phyloP scores from a whole-genome alignment of 208 protist species.

The Zelonia costaricensis region DNA sequence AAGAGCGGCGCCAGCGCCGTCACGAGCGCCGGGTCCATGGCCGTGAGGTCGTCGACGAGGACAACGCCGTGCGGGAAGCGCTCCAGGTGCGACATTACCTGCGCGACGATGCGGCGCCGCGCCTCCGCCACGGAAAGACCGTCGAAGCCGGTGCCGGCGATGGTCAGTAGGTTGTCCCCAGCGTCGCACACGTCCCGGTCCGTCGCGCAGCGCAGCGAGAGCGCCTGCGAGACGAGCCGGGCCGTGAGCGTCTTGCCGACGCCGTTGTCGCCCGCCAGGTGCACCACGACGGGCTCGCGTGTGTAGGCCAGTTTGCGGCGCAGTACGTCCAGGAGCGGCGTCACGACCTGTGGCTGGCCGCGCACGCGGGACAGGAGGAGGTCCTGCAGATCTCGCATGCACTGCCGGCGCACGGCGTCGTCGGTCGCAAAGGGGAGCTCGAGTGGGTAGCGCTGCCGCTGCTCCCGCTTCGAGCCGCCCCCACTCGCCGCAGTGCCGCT shows the following conservation, averaged over 20 bases:
- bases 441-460: constrained; percentile 25
- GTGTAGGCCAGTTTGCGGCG: constrained; percentile 60
- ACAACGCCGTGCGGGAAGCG: constrained; percentile 80
- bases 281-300: constrained; percentile 67
- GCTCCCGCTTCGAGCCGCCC: constrained; percentile 5
- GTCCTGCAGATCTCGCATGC: constrained; percentile 43
- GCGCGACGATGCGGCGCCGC: constrained; percentile 41
- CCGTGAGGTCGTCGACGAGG: constrained; percentile 74
- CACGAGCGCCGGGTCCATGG: constrained; percentile 59
- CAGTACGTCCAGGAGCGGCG: constrained; percentile 44
- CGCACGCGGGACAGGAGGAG: constrained; percentile 47
- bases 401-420: constrained; percentile 33
- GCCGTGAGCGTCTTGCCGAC: constrained; percentile 82
- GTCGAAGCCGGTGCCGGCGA: constrained; percentile 65
- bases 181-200: constrained; percentile 45
- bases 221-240: constrained; percentile 61
- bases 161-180: constrained; percentile 67
- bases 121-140: constrained; percentile 32
- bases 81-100: constrained; percentile 43
- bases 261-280: constrained; percentile 83
- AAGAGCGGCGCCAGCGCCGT: constrained; percentile 63
- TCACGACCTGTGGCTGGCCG: constrained; percentile 60
- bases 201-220: constrained; percentile 44
- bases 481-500: too few relatives aligned
- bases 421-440: constrained; percentile 64